A percentile compares a stretch with the other conserved stretches of the same genome.
phyloP scores from a whole-genome alignment of 176 grass and related monocot species.

The Oryza nivara region DNA sequence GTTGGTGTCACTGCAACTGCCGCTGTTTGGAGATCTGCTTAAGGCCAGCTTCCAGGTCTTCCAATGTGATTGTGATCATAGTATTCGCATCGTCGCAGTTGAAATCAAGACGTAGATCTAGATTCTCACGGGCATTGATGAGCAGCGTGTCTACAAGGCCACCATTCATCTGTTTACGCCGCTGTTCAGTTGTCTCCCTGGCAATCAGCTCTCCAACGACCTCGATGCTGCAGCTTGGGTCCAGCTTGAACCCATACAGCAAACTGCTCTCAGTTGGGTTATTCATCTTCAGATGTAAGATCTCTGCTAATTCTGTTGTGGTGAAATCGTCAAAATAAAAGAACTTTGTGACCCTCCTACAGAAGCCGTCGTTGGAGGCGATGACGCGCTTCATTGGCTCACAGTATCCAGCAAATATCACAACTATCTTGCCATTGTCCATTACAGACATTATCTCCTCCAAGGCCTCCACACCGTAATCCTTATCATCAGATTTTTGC shows the following conservation, averaged over 20 bases:
- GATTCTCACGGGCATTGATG: constrained; percentile 75
- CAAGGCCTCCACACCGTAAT: constrained; percentile 95
- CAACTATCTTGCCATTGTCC: constrained; percentile 84
- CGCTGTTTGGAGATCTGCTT: constrained; percentile 57
- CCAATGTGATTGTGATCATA: constrained; percentile 74
- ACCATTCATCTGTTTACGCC: constrained; percentile 80
- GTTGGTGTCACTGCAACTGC: constrained; percentile 32
- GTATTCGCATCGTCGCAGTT: constrained; percentile 56
- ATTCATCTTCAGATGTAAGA: constrained; percentile 81
- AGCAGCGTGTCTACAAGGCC: constrained; percentile 84
- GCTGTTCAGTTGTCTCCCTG: constrained; percentile 62
- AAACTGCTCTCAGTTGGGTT: constrained; percentile 51
- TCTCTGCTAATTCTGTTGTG: constrained; percentile 79
- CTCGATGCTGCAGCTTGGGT: constrained; percentile 60
- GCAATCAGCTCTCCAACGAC: constrained; percentile 60
- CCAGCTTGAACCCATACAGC: constrained; percentile 83
- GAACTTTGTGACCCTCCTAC: constrained; percentile 87
- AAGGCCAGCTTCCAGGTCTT: constrained; percentile 89
- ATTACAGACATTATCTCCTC: constrained; percentile 99
- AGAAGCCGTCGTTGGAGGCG: constrained; percentile 85
- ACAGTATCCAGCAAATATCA: constrained; percentile 92
- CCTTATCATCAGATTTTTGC: constrained; percentile 92
- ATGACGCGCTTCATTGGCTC: constrained; percentile 97
- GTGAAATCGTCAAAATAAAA: constrained; percentile 86
- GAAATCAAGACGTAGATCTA: constrained; percentile 89